A percentile compares a stretch with the other conserved stretches of the same genome.
Evolutionary conservation across 129 eudicot species (phyloP).

Genomic region (Centella asiatica): DNA sequence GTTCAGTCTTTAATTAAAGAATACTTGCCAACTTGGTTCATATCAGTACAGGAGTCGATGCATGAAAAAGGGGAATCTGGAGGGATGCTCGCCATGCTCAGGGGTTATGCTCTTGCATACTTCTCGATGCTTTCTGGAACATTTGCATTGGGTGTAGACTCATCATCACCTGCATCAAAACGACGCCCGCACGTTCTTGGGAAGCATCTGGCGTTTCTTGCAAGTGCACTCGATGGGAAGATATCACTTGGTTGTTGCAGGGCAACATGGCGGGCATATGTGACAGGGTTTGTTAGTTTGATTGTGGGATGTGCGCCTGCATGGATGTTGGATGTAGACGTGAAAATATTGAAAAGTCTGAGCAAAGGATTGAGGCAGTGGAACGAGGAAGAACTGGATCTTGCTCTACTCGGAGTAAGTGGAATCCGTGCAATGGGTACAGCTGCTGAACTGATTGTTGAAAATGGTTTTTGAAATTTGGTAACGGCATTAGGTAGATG

Average conservation of each 20-base stretch:
- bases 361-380: constrained; percentile 69
- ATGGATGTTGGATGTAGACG: constrained; percentile 76
- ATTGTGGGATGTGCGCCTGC: constrained; percentile 63
- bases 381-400: constrained; percentile 80
- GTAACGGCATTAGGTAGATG: not conserved
- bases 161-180: constrained; percentile 29
- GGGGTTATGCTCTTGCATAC: constrained; percentile 78
- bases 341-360: constrained; percentile 60
- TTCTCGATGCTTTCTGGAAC: constrained; percentile 63
- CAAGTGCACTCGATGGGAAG: constrained; percentile 71
- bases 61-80: constrained; percentile 35
- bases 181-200: constrained; percentile 42
- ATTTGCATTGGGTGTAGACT: constrained; percentile 79
- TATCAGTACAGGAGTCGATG: constrained; percentile 45
- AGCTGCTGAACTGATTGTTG: constrained; percentile 85
- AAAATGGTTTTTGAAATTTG: constrained; percentile 23
- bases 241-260: constrained; percentile 73
- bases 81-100: constrained; percentile 58
- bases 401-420: constrained; percentile 60
- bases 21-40: constrained; percentile 80
- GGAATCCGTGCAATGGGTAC: constrained; percentile 83
- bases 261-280: constrained; percentile 85
- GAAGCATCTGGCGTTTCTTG: constrained; percentile 62
- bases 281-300: constrained; percentile 69
- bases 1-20: constrained; percentile 64